These are phyloP conservation scores for Pythium brachiatum DNA, from an alignment of 352 stramenopile species.

Conservation along the genomic window DNA sequence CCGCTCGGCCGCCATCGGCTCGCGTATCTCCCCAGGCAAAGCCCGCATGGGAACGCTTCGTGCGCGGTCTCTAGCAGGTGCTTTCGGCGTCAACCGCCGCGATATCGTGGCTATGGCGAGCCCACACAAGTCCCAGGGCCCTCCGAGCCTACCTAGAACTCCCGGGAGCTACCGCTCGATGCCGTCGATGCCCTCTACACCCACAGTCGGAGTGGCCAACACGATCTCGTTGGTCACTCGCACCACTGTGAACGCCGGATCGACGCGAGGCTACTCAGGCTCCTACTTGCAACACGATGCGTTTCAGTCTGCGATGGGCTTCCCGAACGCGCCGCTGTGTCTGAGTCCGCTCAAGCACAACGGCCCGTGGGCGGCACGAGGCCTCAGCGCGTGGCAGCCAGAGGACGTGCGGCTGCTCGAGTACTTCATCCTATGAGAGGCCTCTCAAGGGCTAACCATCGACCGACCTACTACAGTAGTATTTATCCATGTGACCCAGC, in stretches of 20 bases:
- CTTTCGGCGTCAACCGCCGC: constrained; percentile 8
- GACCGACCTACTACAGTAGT: background rate
- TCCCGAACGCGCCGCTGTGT: constrained; percentile 7
- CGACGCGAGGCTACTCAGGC: background rate
- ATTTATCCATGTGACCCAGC: constrained; percentile 2
- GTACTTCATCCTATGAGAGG: constrained; percentile 66
- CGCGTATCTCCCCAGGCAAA: constrained; percentile 24
- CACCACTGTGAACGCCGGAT: background rate
- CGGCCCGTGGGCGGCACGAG: constrained; percentile 14
- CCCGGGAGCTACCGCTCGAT: background rate
- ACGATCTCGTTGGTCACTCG: background rate
- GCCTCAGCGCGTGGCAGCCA: constrained; percentile 29
- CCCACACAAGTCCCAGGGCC: background rate
- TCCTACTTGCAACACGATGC: background rate
- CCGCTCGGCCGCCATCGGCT: constrained; percentile 4
- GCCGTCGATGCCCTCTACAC: background rate
- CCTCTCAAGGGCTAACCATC: background rate
- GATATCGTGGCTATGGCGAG: constrained; percentile 26
- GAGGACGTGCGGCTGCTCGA: constrained; percentile 65
- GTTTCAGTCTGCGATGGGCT: constrained; percentile 4
- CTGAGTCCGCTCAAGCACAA: constrained; percentile 15
- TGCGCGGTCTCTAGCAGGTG: background rate
- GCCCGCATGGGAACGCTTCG: background rate
- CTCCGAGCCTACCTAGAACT: background rate
- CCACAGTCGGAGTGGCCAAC: background rate